Conservation (phyloP, 371 early-diverging fungal species). For the Conidiobolus incongruus region DNA sequence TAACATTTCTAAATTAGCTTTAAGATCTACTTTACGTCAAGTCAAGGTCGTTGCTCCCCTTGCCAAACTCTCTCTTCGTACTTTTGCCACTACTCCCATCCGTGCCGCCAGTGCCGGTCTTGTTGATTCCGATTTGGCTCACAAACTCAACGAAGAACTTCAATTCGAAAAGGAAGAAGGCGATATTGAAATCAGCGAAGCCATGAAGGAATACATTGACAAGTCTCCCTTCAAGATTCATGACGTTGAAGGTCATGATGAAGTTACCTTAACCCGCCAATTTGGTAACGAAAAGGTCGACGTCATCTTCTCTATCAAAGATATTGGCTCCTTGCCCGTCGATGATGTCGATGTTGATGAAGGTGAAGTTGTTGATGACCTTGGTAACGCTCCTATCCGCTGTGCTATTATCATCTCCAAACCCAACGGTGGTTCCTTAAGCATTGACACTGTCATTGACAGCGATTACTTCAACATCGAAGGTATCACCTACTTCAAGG, state of each 20-base stretch:
- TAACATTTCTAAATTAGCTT: no score
- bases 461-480: slow-evolving; percentile 75
- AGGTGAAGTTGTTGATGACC: no score
- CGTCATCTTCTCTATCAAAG: slow-evolving; percentile 64
- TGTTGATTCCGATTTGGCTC: slow-evolving; percentile 41
- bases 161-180: slow-evolving; percentile 55
- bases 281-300: slow-evolving; percentile 83
- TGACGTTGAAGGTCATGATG: slow-evolving; percentile 55
- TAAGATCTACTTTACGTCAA: no score
- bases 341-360: slow-evolving; percentile 28
- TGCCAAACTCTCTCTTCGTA: no score
- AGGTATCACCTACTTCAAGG: slow-evolving; percentile 44
- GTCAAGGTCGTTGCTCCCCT: no score
- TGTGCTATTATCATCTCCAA: slow-evolving; percentile 59
- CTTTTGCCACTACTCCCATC: no score
- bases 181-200: slow-evolving; percentile 31
- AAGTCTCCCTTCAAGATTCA: slow-evolving; percentile 63
- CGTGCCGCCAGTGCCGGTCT: no score
- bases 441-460: slow-evolving; percentile 51
- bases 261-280: slow-evolving; percentile 53
- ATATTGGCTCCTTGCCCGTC: slow-evolving; percentile 37
- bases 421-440: slow-evolving; percentile 45
- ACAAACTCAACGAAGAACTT: slow-evolving; percentile 52
- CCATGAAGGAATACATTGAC: slow-evolving; percentile 50
- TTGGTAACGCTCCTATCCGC: slow-evolving; percentile 42